Evolutionary conservation across 345 rosid species (phyloP).

Genomic region (Bruguiera sexangula): DNA sequence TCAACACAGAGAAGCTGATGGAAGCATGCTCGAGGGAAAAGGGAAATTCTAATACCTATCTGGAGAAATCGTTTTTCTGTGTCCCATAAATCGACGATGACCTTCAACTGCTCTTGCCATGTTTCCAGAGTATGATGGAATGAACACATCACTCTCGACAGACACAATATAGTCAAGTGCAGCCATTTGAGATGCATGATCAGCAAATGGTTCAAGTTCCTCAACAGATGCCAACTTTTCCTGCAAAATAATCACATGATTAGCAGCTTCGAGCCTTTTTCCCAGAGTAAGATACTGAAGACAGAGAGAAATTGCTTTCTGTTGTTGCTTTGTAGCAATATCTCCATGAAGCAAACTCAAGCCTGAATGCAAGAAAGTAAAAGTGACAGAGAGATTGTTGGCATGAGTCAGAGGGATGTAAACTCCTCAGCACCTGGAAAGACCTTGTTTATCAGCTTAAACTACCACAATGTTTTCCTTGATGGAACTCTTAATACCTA

Average conservation of each 20-base stretch:
- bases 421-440: background rate
- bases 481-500: too few species aligned
- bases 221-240: constrained; percentile 63
- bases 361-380: too few species aligned
- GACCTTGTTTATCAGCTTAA: too few species aligned
- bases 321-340: too few species aligned
- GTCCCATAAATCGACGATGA: constrained; percentile 85
- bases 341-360: too few species aligned
- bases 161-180: constrained; percentile 94
- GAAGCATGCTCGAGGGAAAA: background rate
- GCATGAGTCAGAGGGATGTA: background rate
- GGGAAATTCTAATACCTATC: constrained; percentile 43
- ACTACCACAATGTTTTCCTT: too few species aligned
- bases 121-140: constrained; percentile 81
- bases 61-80: constrained; percentile 76
- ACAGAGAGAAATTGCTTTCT: background rate
- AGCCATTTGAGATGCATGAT: constrained; percentile 87
- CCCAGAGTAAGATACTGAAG: too few species aligned
- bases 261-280: background rate
- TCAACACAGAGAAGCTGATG: background rate
- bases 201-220: constrained; percentile 70
- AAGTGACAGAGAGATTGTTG: too few species aligned
- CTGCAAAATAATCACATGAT: constrained; percentile 37
- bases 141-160: constrained; percentile 76
- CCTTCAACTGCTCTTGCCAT: constrained; percentile 98